Evolutionary conservation across 768 basidiomycete genomes (phyloP).

Genomic region (Mycena leptocephala): DNA sequence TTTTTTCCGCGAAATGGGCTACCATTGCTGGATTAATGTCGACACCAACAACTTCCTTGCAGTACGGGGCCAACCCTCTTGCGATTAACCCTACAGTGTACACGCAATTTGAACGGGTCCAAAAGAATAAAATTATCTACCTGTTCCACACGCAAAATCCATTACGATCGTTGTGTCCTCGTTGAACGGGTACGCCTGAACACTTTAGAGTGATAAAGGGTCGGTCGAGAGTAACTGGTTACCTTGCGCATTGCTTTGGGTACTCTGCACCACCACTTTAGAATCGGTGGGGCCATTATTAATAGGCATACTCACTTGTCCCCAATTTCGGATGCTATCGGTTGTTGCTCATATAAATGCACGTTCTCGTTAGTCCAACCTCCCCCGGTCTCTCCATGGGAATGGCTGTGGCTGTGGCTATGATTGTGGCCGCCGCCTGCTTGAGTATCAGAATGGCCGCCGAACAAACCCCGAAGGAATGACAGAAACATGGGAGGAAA

Average conservation of each 20-base stretch:
- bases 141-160: slow-evolving; percentile 86
- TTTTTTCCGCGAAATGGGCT: slow-evolving; percentile 74
- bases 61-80: slow-evolving; percentile 71
- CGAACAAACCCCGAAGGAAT: background rate
- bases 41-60: slow-evolving; percentile 78
- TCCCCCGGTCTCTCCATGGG: slow-evolving; percentile 5
- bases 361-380: slow-evolving; percentile 24
- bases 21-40: slow-evolving; percentile 85
- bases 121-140: slow-evolving; percentile 45
- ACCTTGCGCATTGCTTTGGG: slow-evolving; percentile 51
- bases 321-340: background rate
- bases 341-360: slow-evolving; percentile 25
- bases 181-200: slow-evolving; percentile 68
- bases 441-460: background rate
- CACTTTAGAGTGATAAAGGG: too few relatives aligned
- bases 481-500: too few relatives aligned
- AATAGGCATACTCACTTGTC: slow-evolving; percentile 10
- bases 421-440: slow-evolving; percentile 5
- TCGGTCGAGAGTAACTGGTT: too few relatives aligned
- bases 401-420: slow-evolving; percentile 17
- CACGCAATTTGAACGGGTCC: background rate
- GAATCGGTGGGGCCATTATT: background rate
- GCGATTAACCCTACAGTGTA: slow-evolving; percentile 75
- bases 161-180: slow-evolving; percentile 71
- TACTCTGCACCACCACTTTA: background rate